A percentile compares a stretch with the other conserved stretches of the same genome.
Conservation (phyloP, 78 protist species). For the Mantamonas sphyraenae region DNA sequence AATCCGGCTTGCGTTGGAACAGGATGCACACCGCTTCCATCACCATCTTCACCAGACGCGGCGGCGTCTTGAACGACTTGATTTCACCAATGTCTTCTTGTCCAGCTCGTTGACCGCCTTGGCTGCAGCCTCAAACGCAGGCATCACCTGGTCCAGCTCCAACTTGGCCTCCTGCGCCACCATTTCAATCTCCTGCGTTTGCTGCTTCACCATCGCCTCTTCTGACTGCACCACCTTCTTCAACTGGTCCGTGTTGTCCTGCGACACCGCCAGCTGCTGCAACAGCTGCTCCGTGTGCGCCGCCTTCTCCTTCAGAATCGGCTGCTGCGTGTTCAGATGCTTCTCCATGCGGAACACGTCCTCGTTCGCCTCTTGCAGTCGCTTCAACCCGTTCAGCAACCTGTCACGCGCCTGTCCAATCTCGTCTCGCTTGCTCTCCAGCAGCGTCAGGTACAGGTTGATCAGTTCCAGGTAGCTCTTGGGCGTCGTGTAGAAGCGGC, state of each 20-base stretch:
- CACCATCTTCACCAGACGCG: constrained; percentile 45
- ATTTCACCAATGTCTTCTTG: constrained; percentile 46
- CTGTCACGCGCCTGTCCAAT: not conserved
- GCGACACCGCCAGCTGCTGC: not conserved
- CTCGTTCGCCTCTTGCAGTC: not conserved
- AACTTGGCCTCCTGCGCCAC: not conserved
- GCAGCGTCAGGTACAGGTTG: constrained; percentile 20
- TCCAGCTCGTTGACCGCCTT: constrained; percentile 21
- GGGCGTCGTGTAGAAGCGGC: constrained; percentile 60
- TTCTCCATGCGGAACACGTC: constrained; percentile 12
- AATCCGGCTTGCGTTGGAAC: constrained; percentile 38
- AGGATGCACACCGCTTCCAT: constrained; percentile 66
- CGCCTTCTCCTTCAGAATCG: constrained; percentile 12
- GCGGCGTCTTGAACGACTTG: constrained; percentile 46
- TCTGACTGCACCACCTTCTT: constrained; percentile 6
- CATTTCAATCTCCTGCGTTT: not conserved
- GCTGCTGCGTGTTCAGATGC: constrained; percentile 33
- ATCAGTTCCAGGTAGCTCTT: constrained; percentile 63
- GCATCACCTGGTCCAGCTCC: constrained; percentile 4
- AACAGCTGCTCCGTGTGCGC: constrained; percentile 10
- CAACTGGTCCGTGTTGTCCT: not conserved
- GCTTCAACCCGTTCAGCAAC: constrained; percentile 5
- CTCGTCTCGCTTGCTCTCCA: constrained; percentile 20
- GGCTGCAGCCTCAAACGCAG: constrained; percentile 20
- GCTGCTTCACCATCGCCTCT: not conserved